phyloP scores from a whole-genome alignment of 2,329 filamentous ascomycete species.

The Apiospora rasikravindrae region DNA sequence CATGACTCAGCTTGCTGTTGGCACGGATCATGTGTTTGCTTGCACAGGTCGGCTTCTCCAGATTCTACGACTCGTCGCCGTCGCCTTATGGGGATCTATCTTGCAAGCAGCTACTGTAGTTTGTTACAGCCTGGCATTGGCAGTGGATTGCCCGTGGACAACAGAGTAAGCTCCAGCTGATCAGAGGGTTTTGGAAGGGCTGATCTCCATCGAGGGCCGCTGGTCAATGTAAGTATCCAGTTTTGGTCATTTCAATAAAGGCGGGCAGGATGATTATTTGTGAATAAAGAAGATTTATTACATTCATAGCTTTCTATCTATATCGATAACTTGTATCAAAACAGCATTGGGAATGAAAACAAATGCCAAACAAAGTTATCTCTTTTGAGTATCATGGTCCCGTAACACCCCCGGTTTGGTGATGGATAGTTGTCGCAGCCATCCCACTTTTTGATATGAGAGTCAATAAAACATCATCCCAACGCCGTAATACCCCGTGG shows the following conservation, averaged over 20 bases:
- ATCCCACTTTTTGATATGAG: conserved; percentile 17
- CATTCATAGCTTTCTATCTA: conserved; percentile 12
- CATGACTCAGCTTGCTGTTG: conserved; percentile 16
- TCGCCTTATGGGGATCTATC: background rate
- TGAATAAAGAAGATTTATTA: background rate
- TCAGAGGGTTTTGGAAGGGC: background rate
- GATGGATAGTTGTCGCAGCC: conserved; percentile 16
- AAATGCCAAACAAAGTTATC: conserved; percentile 14
- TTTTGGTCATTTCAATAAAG: background rate
- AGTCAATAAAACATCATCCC: conserved; percentile 18
- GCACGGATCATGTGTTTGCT: conserved; percentile 14
- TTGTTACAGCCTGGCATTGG: background rate
- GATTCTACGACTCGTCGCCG: background rate
- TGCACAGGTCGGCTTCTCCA: background rate
- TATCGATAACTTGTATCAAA: conserved; percentile 3
- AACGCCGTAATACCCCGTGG: conserved; percentile 20
- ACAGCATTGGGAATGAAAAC: background rate
- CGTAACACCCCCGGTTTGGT: conserved; percentile 15
- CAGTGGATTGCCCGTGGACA: background rate
- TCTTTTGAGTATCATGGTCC: conserved; percentile 18
- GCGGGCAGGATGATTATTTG: background rate
- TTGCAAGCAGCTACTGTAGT: background rate
- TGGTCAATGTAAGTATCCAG: background rate
- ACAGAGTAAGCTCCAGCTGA: background rate
- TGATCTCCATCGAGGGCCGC: background rate